A percentile compares a stretch with the other conserved stretches of the same genome.
Evolutionary conservation across 768 basidiomycete genomes (phyloP).

Genomic region (Hortiboletus campestris): DNA sequence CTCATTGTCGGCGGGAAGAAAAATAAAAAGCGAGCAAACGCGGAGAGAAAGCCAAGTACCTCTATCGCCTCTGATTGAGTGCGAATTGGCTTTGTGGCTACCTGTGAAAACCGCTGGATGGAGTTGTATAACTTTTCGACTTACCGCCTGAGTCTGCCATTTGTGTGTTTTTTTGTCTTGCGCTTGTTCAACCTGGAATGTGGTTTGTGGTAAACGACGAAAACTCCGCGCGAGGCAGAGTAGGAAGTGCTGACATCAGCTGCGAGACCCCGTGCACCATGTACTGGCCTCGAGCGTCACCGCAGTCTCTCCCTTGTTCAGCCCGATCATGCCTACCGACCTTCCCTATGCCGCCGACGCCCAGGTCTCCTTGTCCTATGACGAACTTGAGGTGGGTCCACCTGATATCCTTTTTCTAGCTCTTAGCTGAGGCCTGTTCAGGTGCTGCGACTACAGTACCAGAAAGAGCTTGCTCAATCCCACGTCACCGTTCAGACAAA

Average conservation of each 20-base stretch:
- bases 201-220: constrained; percentile 23
- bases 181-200: constrained; percentile 13
- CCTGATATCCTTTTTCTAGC: not conserved
- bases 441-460: constrained; percentile 86
- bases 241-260: constrained; percentile 27
- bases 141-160: constrained; percentile 61
- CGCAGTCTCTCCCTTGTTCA: constrained; percentile 17
- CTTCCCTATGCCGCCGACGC: constrained; percentile 96
- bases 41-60: constrained; percentile 34
- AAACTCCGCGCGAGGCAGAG: constrained; percentile 17
- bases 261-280: constrained; percentile 20
- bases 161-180: constrained; percentile 15
- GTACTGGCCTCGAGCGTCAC: not conserved
- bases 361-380: constrained; percentile 80
- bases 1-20: constrained; percentile 50
- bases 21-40: constrained; percentile 27
- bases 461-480: constrained; percentile 78
- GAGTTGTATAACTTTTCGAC: constrained; percentile 26
- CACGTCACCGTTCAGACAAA: constrained; percentile 94
- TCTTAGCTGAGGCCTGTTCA: constrained; percentile 27
- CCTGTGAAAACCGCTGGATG: constrained; percentile 27
- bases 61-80: constrained; percentile 33
- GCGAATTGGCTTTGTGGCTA: constrained; percentile 28
- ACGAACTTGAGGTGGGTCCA: constrained; percentile 78
- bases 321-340: constrained; percentile 63